These are phyloP conservation scores for Bidens hawaiensis DNA, from an alignment of 140 eudicot species.

Conservation along the genomic window DNA sequence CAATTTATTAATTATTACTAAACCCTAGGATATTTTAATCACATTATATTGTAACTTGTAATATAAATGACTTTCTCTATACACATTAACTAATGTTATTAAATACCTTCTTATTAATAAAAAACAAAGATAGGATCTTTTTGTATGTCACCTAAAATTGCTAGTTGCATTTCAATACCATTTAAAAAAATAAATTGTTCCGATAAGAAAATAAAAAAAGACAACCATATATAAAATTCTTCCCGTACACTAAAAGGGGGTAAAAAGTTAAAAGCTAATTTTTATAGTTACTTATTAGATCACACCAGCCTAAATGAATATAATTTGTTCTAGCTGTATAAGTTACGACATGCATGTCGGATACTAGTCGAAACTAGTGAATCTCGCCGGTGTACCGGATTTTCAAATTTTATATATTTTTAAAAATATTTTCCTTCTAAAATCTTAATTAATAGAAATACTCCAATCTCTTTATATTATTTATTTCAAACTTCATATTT, in stretches of 20 bases:
- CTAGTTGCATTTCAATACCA: conserved; percentile 23
- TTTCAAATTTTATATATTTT: too few relatives aligned
- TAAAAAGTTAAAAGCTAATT: conserved; percentile 14
- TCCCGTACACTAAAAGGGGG: conserved; percentile 5
- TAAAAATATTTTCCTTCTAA: too few relatives aligned
- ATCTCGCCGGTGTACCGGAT: too few relatives aligned
- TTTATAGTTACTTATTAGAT: too few relatives aligned
- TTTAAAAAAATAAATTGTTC: background rate
- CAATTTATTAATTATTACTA: background rate
- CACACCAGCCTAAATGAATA: too few relatives aligned
- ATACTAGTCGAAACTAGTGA: too few relatives aligned
- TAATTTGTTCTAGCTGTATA: too few relatives aligned
- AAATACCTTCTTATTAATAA: background rate
- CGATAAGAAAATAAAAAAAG: background rate
- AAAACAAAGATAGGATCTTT: background rate
- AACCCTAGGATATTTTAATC: background rate
- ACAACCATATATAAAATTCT: conserved; percentile 1
- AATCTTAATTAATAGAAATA: too few relatives aligned
- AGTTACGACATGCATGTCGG: too few relatives aligned
- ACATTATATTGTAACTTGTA: background rate
- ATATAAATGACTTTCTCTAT: conserved; percentile 4
- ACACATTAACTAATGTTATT: conserved; percentile 7
- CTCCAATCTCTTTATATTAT: too few relatives aligned
- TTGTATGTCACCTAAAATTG: too few relatives aligned
- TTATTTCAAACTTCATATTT: too few relatives aligned